Evolutionary conservation across 2,329 filamentous ascomycete genomes (phyloP).

Genomic region (Chaetomiaceae sp.): DNA sequence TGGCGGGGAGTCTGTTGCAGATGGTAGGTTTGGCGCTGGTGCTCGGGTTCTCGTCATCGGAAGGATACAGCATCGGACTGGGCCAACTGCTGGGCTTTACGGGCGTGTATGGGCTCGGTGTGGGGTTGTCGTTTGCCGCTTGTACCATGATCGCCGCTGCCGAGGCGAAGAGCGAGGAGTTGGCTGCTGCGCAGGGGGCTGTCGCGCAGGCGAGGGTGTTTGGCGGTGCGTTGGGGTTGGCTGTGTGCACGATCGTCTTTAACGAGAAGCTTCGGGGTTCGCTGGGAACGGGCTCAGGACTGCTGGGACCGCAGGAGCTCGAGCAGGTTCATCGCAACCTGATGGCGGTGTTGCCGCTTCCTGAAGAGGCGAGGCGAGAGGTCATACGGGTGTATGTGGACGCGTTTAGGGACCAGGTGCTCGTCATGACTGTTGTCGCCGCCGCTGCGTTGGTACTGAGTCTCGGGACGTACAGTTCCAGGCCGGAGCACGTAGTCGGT

Average conservation of each 20-base stretch:
- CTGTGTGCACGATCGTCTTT: constrained; percentile 56
- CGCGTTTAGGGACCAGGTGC: constrained; percentile 22
- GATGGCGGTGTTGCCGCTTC: constrained; percentile 13
- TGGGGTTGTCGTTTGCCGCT: constrained; percentile 54
- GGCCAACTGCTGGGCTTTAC: constrained; percentile 41
- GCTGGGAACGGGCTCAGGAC: too few relatives aligned
- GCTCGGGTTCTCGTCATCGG: constrained; percentile 26
- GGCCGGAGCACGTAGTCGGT: constrained; percentile 17
- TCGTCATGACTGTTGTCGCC: constrained; percentile 20
- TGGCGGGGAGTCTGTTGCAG: constrained; percentile 48
- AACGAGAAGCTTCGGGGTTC: constrained; percentile 39
- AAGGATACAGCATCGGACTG: constrained; percentile 20
- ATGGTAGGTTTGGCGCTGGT: constrained; percentile 50
- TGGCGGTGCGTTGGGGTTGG: constrained; percentile 56
- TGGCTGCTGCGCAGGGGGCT: constrained; percentile 56
- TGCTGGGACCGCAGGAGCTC: constrained; percentile 7
- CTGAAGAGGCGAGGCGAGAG: not conserved
- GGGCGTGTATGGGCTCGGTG: constrained; percentile 53
- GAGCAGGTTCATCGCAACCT: constrained; percentile 20
- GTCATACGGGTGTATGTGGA: constrained; percentile 19
- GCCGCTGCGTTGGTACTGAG: constrained; percentile 17
- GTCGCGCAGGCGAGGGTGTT: constrained; percentile 57
- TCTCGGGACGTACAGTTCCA: constrained; percentile 17
- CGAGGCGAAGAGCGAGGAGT: constrained; percentile 44
- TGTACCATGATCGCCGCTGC: constrained; percentile 56